Evolutionary conservation across 1,284 basidiomycete species (phyloP), one percentile per base, ranked within the genome.

Genomic region (Afroboletus lepidellus): DNA sequence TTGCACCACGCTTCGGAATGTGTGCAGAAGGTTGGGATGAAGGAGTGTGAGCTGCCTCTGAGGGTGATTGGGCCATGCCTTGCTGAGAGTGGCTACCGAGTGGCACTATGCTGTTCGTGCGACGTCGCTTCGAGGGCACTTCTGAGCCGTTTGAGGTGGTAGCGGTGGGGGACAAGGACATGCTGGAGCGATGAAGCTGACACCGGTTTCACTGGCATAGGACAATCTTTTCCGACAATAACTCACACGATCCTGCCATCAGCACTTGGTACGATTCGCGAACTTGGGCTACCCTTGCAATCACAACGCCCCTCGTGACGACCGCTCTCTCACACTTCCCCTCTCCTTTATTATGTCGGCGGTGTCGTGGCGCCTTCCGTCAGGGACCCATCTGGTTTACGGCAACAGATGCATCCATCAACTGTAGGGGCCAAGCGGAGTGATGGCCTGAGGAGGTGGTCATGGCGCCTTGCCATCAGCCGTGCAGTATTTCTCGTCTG

Each of bases 1-100:
- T 77, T 53, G 87, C 85, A 24, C 87, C 88, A 65, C 87, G 78
- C 77, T 90, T 90, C 41, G 87, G 87, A 59, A 89, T 87, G 69
- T 88, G 84, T 27, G 74, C 67, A 32, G 69, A 5, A 46, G 63
- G 46, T 27, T 61, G 70, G 41, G 61, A 41, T 29, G 58, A 46
- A 46, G 51, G 45, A 24, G 51, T 29, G 34, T 55, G 57, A 12
- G 47, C 37, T 20, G 59, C 57, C 15, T 69, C 65, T 15, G 51
- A 27, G 21, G 58, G 52, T 18, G 64, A 60, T 23, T 63, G 63
- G 43, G 60, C 4, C 60, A 68, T 67, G 8, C 25, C 41, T 29
- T 61, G 66, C 13, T 58, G 64, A 24, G 53, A 38, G 41, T n/a
- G 46, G 41, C 8, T 41, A 38, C 53, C 58, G 38, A 54, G 37